Base-by-base conservation (phyloP, 179 eudicot genomes). In the Pouteria campechiana region DNA sequence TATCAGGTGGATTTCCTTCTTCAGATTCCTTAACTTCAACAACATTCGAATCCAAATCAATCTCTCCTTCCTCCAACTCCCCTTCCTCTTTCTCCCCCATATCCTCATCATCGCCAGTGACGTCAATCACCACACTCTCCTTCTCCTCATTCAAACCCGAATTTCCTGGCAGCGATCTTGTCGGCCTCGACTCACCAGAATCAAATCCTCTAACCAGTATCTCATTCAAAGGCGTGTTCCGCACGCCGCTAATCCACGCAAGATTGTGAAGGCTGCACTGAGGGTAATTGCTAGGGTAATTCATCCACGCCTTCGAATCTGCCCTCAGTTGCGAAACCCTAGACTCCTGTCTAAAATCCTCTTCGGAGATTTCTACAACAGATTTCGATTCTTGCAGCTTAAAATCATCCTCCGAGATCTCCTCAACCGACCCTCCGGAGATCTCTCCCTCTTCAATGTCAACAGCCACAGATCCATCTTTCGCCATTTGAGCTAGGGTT, bases 161-260 rank as follows among this genome's bases (percentile, higher is more conserved):
- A 46, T 4, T 37, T 40, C 29, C 41, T 38, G 17, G 29, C 24
- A 17, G 9, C 7, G 41, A 29, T 9, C 15, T 51, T 45, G 11
- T 35, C 30, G 24, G 36, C 57, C 1, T 46, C 49, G 18, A n/a
- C 19, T 24, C 41, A n/a, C 30, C 20, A 25, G 34, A 19, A 24
- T 48, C 52, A 17, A 59, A 39, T 37, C 65, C 75, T 47, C 21
- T 51, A 1, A 68, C 73, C 15, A 89, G 44, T 19, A 71, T 74
- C 41, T 79, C 81, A 46, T 72, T 74, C 2, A 92, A 46, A 1
- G 99, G 94, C 63, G 87, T 92, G 48, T 92, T 87, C 63, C 80
- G 86, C 13, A 92, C 99, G 1, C 88, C 99, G 51, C 78, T 87
- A 6, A 96, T 96, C 99, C 99, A 92, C 4, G 99, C 99, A 17